A percentile compares a stretch with the other conserved stretches of the same genome.
Evolutionary conservation across 352 stramenopile genomes (phyloP).

Genomic region (Phytophthora sojae): DNA sequence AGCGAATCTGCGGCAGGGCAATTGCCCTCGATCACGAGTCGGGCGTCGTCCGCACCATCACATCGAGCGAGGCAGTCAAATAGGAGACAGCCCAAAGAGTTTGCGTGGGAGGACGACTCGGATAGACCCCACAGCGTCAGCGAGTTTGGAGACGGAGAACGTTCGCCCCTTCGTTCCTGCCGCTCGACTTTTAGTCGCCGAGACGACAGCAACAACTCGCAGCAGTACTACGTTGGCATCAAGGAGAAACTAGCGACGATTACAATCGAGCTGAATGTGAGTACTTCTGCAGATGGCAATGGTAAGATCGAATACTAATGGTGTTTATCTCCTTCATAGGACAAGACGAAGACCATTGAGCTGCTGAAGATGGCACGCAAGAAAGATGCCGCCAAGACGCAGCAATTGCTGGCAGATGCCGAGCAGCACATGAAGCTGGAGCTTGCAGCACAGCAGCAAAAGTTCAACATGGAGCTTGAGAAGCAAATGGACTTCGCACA

Average conservation of each 20-base stretch:
- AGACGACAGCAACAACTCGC: conserved; percentile 40
- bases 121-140: conserved; percentile 11
- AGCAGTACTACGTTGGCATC: conserved; percentile 75
- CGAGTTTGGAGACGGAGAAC: conserved; percentile 5
- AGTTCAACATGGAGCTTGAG: conserved; percentile 80
- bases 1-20: conserved; percentile 59
- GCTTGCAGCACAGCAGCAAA: conserved; percentile 64
- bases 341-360: conserved; percentile 89
- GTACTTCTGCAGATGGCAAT: conserved; percentile 9
- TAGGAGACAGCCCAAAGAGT: conserved; percentile 23
- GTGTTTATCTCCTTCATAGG: conserved; percentile 37
- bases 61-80: conserved; percentile 18
- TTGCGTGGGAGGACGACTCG: conserved; percentile 47
- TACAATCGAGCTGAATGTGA: conserved; percentile 80
- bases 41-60: conserved; percentile 16
- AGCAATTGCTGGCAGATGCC: conserved; percentile 55
- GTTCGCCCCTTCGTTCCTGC: conserved; percentile 35
- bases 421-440: conserved; percentile 61
- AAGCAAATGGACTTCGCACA: conserved; percentile 86
- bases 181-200: conserved; percentile 42
- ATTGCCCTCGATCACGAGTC: conserved; percentile 46
- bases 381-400: conserved; percentile 77
- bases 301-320: conserved; percentile 7
- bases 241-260: conserved; percentile 85
- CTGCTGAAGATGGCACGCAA: conserved; percentile 76